Evolutionary conservation across 495 filamentous ascomycete genomes (phyloP).

Genomic region (Viridothelium virens): DNA sequence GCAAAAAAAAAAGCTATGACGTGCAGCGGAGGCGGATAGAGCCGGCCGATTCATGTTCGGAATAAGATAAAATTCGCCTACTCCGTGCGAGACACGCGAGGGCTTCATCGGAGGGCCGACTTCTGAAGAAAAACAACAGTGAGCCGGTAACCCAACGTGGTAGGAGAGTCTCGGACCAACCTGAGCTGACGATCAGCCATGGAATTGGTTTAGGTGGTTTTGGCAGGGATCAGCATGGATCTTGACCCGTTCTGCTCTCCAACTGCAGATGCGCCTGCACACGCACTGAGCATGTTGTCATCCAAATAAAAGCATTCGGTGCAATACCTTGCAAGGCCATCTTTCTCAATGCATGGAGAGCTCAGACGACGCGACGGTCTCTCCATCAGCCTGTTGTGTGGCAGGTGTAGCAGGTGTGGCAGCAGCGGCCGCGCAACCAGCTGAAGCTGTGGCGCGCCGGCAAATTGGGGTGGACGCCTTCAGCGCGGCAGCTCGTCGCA

Average conservation of each 20-base stretch:
- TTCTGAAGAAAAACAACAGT: slow-evolving; percentile 1
- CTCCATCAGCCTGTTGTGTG: slow-evolving; percentile 5
- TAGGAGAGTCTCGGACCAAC: slow-evolving; percentile 9
- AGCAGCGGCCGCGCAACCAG: neutral
- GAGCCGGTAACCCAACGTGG: neutral
- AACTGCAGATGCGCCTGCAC: slow-evolving; percentile 8
- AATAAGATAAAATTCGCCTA: neutral
- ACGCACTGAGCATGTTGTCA: slow-evolving; percentile 4
- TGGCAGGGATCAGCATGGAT: slow-evolving; percentile 3
- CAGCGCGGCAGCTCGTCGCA: neutral
- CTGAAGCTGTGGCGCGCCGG: slow-evolving; percentile 9
- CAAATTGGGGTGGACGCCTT: neutral
- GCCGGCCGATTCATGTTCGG: neutral
- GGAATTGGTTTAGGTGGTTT: neutral
- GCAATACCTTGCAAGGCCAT: neutral
- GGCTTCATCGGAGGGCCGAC: neutral
- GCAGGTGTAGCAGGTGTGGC: neutral
- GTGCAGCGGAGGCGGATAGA: slow-evolving; percentile 11
- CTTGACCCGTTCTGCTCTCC: slow-evolving; percentile 10
- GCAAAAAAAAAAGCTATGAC: neutral
- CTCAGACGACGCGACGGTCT: neutral
- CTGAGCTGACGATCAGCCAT: slow-evolving; percentile 6
- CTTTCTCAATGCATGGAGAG: neutral
- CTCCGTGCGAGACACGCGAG: neutral
- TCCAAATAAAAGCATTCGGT: neutral